Evolutionary conservation across 2,329 filamentous ascomycete genomes (phyloP).

Genomic region (Davidsoniella neocaledoniae): DNA sequence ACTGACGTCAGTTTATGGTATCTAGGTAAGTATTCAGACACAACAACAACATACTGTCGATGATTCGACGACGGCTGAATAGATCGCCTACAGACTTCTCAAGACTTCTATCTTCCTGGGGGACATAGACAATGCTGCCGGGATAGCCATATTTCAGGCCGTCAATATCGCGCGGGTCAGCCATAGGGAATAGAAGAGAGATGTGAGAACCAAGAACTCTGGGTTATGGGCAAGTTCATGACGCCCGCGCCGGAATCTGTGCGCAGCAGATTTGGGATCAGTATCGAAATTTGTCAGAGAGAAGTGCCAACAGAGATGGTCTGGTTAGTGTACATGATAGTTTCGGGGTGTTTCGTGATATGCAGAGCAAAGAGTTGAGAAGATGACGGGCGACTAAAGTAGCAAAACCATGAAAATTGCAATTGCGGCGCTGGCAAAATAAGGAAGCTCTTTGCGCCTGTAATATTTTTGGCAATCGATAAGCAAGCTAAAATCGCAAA

Average conservation of each 20-base stretch:
- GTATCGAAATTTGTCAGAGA: background rate
- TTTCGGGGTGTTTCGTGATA: background rate
- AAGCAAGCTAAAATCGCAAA: background rate
- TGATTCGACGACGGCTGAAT: background rate
- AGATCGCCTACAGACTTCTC: constrained; percentile 4
- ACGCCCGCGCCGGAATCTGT: constrained; percentile 4
- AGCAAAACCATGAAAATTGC: too few relatives aligned
- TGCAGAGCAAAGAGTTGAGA: too few relatives aligned
- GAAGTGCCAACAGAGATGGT: background rate
- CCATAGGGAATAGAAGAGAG: constrained; percentile 9
- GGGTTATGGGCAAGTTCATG: constrained; percentile 7
- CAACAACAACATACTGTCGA: constrained; percentile 2
- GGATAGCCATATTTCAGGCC: constrained; percentile 11
- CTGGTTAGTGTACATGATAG: too few relatives aligned
- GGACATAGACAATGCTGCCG: constrained; percentile 9
- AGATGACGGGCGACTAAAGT: too few relatives aligned
- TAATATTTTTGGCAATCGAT: background rate
- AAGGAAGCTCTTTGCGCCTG: too few relatives aligned
- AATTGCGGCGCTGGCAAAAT: too few relatives aligned
- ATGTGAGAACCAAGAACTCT: constrained; percentile 1
- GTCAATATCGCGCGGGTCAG: constrained; percentile 7
- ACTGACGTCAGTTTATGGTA: background rate
- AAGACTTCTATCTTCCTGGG: background rate
- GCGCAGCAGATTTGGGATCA: background rate
- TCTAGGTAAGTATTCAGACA: too few relatives aligned